phyloP scores from a whole-genome alignment of 1,139 yeast genomes.

The Geotrichum restrictum region DNA sequence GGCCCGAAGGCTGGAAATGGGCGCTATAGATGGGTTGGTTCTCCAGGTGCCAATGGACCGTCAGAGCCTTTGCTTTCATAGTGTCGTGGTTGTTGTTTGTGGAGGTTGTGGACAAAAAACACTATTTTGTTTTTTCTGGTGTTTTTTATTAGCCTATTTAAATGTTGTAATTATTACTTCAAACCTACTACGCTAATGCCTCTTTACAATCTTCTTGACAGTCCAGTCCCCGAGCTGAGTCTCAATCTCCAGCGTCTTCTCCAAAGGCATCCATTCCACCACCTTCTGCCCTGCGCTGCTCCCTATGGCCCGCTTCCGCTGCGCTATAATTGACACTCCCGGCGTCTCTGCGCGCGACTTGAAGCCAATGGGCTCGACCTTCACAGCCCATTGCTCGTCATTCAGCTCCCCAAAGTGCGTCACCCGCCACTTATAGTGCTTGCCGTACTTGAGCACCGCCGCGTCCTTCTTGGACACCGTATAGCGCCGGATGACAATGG shows the following conservation, averaged over 20 bases:
- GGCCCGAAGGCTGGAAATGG: constrained; percentile 59
- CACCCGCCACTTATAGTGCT: constrained; percentile 28
- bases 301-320: constrained; percentile 20
- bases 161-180: no score
- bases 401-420: constrained; percentile 31
- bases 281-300: constrained; percentile 20
- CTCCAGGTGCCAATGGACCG: constrained; percentile 80
- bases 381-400: constrained; percentile 31
- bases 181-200: background rate
- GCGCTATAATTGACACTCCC: constrained; percentile 22
- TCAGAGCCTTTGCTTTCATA: constrained; percentile 61
- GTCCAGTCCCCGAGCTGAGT: constrained; percentile 21
- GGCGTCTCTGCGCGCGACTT: constrained; percentile 17
- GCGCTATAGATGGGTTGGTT: constrained; percentile 80
- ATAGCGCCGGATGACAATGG: constrained; percentile 13
- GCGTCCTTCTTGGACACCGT: constrained; percentile 11
- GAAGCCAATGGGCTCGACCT: constrained; percentile 27
- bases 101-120: background rate
- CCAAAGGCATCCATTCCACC: constrained; percentile 22
- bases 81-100: background rate
- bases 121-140: no score
- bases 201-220: constrained; percentile 12
- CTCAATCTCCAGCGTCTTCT: constrained; percentile 6
- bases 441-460: constrained; percentile 6
- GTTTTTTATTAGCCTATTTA: no score